Base-by-base conservation (phyloP, 1,284 basidiomycete genomes). In the Ustilago curta region DNA sequence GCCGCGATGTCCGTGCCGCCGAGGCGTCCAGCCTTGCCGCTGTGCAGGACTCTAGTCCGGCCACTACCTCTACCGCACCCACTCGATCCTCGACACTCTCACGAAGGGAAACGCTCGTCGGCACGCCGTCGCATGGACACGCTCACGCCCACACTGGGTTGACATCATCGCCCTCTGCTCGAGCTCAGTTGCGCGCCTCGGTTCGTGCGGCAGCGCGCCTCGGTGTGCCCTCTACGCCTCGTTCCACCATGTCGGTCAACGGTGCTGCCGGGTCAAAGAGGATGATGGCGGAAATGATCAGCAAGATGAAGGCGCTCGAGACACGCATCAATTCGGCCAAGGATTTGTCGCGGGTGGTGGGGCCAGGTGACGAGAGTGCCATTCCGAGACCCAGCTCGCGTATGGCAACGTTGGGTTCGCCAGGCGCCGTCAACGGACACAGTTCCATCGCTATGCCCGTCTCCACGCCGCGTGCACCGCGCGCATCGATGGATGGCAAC, bases 361-460 rank as follows among this genome's bases (percentile, higher is more conserved):
- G 63, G 23, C 55, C 70, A 6, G 53, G 54, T 12, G 68, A 67
- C 40, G 72, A 79, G 50, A 80, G 78, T 51, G 77, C 81, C 27
- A 78, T 83, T 37, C 82, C 82, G 21, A 72, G 82, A 3, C 82
- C 82, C 2, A 76, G 78, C 39, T 81, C 79, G 9, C 70, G 82
- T 12, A 56, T 83, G 70, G 64, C 62, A 9, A 65, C 56, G 4
- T 55, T 60, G 32, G 59, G 70, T 12, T 76, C 69, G 8, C 71
- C 71, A 21, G 49, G 49, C 14, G 35, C 35, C 14, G 57, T 32
- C 39, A 45, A 59, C 54, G 57, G 44, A 5, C 35, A 35, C 19
- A 61, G 52, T 48, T 59, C 61, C 39, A 51, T 61, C 48, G 65
- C 59, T 27, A 48, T 58, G 52, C 64, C 61, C 32, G 9, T 60